phyloP scores from a whole-genome alignment of 2,329 filamentous ascomycete species.

The Sarocladium oryzae region DNA sequence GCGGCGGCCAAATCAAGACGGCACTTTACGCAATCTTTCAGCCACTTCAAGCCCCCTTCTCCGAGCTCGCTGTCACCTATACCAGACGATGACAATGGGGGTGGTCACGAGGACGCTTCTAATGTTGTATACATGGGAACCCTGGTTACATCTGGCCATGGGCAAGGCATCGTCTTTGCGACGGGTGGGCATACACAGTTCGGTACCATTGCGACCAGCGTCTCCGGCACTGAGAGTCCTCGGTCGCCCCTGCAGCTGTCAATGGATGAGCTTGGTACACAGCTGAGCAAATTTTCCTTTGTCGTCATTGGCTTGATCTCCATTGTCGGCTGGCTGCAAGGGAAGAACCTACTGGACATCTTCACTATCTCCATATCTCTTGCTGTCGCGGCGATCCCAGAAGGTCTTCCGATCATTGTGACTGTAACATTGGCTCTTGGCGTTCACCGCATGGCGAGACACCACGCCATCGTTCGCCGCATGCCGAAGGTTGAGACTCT shows the following conservation, averaged over 20 bases:
- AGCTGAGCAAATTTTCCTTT: conserved; percentile 95
- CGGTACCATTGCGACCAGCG: conserved; percentile 87
- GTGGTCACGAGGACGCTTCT: conserved; percentile 31
- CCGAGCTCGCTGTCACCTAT: conserved; percentile 20
- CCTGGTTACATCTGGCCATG: conserved; percentile 87
- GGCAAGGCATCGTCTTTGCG: conserved; percentile 93
- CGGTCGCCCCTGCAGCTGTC: conserved; percentile 88
- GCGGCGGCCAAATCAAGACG: conserved; percentile 46
- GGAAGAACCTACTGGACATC: conserved; percentile 84
- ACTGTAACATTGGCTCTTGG: conserved; percentile 93
- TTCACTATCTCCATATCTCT: conserved; percentile 97
- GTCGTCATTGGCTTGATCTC: conserved; percentile 91
- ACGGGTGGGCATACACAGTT: conserved; percentile 93
- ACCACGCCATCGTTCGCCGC: conserved; percentile 89
- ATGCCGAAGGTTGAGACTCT: conserved; percentile 96
- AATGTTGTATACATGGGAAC: conserved; percentile 99
- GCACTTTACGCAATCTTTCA: conserved; percentile 1
- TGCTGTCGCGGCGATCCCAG: conserved; percentile 91
- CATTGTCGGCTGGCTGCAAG: conserved; percentile 81
- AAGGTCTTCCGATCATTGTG: conserved; percentile 95
- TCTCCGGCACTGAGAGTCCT: conserved; percentile 92
- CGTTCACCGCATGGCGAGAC: conserved; percentile 91
- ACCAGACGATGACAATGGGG: not conserved
- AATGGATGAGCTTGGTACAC: conserved; percentile 95
- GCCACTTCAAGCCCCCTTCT: conserved; percentile 16